Evolutionary conservation across 2,329 filamentous ascomycete species (phyloP).

Genomic region (Pyricularia grisea): DNA sequence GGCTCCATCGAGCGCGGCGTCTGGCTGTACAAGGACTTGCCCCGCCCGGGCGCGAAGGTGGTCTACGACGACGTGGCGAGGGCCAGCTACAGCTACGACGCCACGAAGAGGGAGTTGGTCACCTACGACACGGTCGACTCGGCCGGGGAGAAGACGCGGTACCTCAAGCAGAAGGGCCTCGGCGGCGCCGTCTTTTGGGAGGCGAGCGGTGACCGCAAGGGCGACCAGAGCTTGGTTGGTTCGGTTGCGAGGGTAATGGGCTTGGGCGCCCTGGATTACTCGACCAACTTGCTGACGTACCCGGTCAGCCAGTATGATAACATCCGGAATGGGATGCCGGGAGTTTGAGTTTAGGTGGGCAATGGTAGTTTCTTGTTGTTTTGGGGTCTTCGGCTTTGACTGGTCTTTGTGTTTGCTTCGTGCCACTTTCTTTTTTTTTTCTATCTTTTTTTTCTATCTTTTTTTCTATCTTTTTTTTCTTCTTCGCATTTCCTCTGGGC

Average conservation of each 20-base stretch:
- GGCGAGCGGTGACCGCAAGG: conserved; percentile 53
- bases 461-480: too few relatives aligned
- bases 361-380: background rate
- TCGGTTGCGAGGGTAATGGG: conserved; percentile 35
- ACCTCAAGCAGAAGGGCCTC: conserved; percentile 48
- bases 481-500: too few relatives aligned
- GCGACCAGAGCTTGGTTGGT: conserved; percentile 46
- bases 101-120: conserved; percentile 48
- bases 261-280: conserved; percentile 39
- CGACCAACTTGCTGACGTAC: conserved; percentile 43
- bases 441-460: too few relatives aligned
- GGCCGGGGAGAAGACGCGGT: conserved; percentile 51
- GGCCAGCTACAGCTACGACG: conserved; percentile 66
- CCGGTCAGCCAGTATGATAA: conserved; percentile 51
- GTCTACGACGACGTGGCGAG: conserved; percentile 45
- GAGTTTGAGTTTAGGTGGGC: background rate
- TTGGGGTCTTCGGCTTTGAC: background rate
- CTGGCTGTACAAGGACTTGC: conserved; percentile 67
- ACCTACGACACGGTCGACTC: conserved; percentile 58
- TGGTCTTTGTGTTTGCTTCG: background rate
- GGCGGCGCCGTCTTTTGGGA: conserved; percentile 85
- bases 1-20: conserved; percentile 51
- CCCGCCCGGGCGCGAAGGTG: conserved; percentile 47
- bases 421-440: background rate
- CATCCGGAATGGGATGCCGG: conserved; percentile 27